Evolutionary conservation across 805 yeast genomes (phyloP), one percentile per base, ranked within the genome.

Genomic region (Kazachstania africana): DNA sequence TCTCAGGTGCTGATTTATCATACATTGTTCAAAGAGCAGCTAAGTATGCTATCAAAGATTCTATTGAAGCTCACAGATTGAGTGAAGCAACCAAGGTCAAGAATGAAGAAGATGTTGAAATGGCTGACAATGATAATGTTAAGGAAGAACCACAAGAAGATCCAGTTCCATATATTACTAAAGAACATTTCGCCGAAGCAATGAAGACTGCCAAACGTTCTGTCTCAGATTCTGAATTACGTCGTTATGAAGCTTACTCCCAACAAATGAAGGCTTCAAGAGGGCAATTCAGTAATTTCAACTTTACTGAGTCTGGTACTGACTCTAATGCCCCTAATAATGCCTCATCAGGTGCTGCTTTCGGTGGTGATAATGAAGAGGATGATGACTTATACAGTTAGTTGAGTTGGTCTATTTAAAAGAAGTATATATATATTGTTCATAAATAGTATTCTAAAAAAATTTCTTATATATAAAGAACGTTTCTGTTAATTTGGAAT

Each of bases 151-250:
- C 70, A 38, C 83, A 73, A 59, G 82, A 74, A 48, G 98, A 91
- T 57, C 84, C 94, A 19, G 99, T 91, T 45, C 98, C 99, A 51
- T 91, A 61, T 59, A 88, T 91, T 50, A 82, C 95, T 19, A 81
- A 79, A 55, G 78, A 78, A 32, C 99, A 91, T 59, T 85, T 91
- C 50, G 95, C 91, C 62, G 97, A 91, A 68, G 99, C 99, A 28
- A 91, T 91, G 99, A 87, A 88, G 76, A 85, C 97, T 1, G 99
- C 98, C 33, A 80, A 85, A 62, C 81, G 97, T 50, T 87, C 96
- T 35, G 99, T 91, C 29, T 78, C 93, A 25, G 97, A 93, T 53
- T 82, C 95, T 24, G 98, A 91, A 63, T 71, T 91, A 53, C 91
- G 99, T 64, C 87, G 98, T 63, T 91, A 91, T 59, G 98, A 91